Evolutionary conservation across 768 basidiomycete genomes (phyloP), one percentile per base, ranked within the genome.

Genomic region (Leucocoprinus leucothites): DNA sequence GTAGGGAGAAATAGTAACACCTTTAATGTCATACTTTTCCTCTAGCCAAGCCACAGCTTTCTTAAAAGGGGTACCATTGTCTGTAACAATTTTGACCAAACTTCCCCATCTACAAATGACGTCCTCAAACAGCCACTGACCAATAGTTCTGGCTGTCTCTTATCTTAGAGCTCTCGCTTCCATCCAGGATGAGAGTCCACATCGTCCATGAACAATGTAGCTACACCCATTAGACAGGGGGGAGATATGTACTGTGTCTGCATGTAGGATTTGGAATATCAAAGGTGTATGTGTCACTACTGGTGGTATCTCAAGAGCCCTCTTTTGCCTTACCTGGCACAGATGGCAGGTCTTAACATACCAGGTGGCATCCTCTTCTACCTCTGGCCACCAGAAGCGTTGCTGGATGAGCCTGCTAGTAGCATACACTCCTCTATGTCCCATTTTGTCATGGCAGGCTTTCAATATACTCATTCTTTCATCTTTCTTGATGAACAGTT

Each of bases 101-200:
- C 68, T 63, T 2, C 75, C 77, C 76, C 75, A 79, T 25, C 66
- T 28, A 45, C 66, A 70, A 0, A 72, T 58, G 3, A 74, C 65
- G 9, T 74, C 67, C 56, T 66, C 61, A 8, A 63, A 65, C 0
- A 69, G 31, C 63, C 64, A 72, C 3, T 51, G 46, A 0, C 57
- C 66, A 9, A 72, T 58, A 0, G 59, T 48, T 11, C 46, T 48
- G 0, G 57, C 65, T 16, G 46, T 65, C 22, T 69, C 64, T 1
- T 58, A 53, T 48, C 50, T 55, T 1, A 68, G 18, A 0, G 64
- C 51, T 31, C 60, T 46, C 1, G 55, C 66, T 58, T 71, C 68
- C 3, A 56, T 56, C 57, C 59, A 69, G 11, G 57, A 50, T 0
- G 61, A 53, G 0, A 70, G 22, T 0, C 57, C 25, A 40, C 61